These are phyloP conservation scores for Acanthamoeba lenticulata DNA, from an alignment of 208 protist species.

Conservation along the genomic window DNA sequence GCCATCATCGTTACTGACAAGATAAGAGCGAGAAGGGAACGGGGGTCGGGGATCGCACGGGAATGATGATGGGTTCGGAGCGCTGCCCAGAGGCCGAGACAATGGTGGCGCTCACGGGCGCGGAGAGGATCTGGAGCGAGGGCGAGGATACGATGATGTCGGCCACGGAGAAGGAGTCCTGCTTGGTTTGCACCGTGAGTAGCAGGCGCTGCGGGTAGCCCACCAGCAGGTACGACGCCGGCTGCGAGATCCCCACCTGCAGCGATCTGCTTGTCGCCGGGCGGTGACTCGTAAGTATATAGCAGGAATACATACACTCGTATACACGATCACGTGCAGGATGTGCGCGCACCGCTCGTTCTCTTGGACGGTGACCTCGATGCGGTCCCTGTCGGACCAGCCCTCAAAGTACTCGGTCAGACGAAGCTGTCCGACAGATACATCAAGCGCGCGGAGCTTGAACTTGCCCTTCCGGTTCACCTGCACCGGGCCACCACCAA, in stretches of 20 bases:
- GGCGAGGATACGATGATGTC: neutral
- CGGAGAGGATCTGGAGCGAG: neutral
- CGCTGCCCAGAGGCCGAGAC: neutral
- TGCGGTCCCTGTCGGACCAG: neutral
- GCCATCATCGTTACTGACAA: neutral
- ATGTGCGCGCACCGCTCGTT: conserved; percentile 6
- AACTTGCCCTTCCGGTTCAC: conserved; percentile 17
- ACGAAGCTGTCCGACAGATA: neutral
- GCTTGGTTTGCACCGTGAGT: conserved; percentile 13
- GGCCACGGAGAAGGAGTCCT: neutral
- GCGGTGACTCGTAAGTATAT: neutral
- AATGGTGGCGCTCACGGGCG: neutral
- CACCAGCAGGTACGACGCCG: neutral
- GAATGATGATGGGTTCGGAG: neutral
- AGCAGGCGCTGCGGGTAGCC: neutral
- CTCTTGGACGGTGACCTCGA: neutral
- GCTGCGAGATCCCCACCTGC: neutral
- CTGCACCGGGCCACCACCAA: neutral
- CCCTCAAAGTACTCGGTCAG: neutral
- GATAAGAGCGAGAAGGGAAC: neutral
- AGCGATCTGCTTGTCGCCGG: neutral
- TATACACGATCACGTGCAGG: neutral
- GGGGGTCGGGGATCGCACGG: neutral
- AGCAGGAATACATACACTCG: neutral
- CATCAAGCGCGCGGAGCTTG: neutral